Base-by-base conservation (phyloP, 331 rosid species). In the Malus hybrid region DNA sequence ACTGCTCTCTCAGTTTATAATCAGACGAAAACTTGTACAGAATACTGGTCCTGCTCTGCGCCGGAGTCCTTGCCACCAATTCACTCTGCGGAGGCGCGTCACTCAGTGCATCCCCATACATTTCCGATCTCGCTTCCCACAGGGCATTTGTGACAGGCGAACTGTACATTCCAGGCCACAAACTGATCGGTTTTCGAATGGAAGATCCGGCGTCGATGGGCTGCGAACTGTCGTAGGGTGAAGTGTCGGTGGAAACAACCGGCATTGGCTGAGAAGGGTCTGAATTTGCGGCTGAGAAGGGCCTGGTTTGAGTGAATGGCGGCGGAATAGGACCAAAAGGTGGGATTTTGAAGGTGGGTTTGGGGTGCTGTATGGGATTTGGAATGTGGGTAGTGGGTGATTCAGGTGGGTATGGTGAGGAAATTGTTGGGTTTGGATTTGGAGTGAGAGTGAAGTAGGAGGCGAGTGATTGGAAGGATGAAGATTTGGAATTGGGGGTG, bases 91-190 rank as follows among this genome's bases (percentile, higher is more conserved):
- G 74, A 29, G 81, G 67, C 16, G 73, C 70, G 8, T 73, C 74
- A 19, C 5, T 42, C 6, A 64, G 72, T 5, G 42, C 36, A 55
- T 79, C 74, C 4, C 71, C 74, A 53, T 83, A 82, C 19, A 90
- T 82, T 32, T 70, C 75, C 20, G 96, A 42, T 42, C 48, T 42
- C 14, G 48, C 48, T 42, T 42, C 48, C 48, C 48, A 42, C 48
- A 42, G 48, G 68, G 99, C 99, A 60, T 87, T 82, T 12, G 93
- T 94, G 7, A 90, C 97, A 13, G 97, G 97, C 6, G 99, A 92
- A 71, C 89, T 93, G 80, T 85, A 84, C 89, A 87, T 85, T 34
- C 97, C 99, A 0, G 97, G 99, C 97, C 97, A 90, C 26, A 90
- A 74, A 68, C 75, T 80, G 78, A 90, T 66, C 16, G 96, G 96